These are phyloP conservation scores for Boletus fagicola DNA, from an alignment of 768 basidiomycete genomes.

Conservation along the genomic window DNA sequence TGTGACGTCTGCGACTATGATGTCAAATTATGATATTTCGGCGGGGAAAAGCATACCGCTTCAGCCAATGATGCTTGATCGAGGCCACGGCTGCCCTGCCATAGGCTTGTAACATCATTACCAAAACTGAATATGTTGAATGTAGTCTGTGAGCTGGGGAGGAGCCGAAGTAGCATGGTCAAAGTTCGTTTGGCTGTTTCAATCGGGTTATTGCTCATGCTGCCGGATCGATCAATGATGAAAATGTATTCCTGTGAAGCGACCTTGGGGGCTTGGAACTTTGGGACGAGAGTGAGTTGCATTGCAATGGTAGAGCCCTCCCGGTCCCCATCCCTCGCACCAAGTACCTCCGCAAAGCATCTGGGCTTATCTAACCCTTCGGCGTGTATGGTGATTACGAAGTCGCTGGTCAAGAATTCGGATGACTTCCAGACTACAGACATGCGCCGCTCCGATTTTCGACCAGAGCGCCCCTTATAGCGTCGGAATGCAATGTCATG, in stretches of 20 bases:
- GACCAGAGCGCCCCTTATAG: slow-evolving; percentile 36
- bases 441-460: slow-evolving; percentile 40
- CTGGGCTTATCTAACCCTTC: slow-evolving; percentile 51
- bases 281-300: slow-evolving; percentile 56
- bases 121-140: slow-evolving; percentile 67
- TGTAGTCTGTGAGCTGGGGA: slow-evolving; percentile 40
- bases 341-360: slow-evolving; percentile 51
- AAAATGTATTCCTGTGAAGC: slow-evolving; percentile 57
- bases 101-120: slow-evolving; percentile 27
- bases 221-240: slow-evolving; percentile 56
- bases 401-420: slow-evolving; percentile 46
- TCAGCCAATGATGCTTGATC: slow-evolving; percentile 27
- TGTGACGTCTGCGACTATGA: slow-evolving; percentile 35
- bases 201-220: slow-evolving; percentile 46
- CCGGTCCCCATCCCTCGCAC: neutral
- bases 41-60: slow-evolving; percentile 34
- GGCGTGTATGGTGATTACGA: slow-evolving; percentile 50
- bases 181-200: slow-evolving; percentile 49
- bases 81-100: slow-evolving; percentile 36
- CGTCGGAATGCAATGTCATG: slow-evolving; percentile 38
- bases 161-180: slow-evolving; percentile 44
- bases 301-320: slow-evolving; percentile 41
- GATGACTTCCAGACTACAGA: slow-evolving; percentile 41
- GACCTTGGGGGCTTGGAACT: slow-evolving; percentile 43
- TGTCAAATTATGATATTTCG: slow-evolving; percentile 6